These are phyloP conservation scores for Arthrinium puccinioides DNA, from an alignment of 2,329 filamentous ascomycete species.

Conservation along the genomic window DNA sequence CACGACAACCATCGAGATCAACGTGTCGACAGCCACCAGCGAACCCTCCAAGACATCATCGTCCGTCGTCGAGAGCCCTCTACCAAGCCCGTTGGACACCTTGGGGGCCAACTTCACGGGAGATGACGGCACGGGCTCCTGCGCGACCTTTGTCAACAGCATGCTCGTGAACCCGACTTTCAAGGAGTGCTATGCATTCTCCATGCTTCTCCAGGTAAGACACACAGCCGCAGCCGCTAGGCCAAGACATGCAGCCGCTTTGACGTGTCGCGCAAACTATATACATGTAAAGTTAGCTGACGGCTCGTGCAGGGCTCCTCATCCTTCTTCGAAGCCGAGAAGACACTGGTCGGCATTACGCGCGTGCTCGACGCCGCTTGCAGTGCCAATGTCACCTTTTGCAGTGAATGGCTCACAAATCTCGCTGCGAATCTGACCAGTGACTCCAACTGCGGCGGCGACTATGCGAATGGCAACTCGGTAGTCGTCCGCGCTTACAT, in stretches of 20 bases:
- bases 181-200: constrained; percentile 72
- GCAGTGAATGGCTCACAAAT: constrained; percentile 54
- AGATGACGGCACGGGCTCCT: constrained; percentile 39
- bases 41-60: constrained; percentile 12
- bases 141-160: constrained; percentile 59
- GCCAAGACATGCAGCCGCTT: too few relatives aligned
- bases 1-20: constrained; percentile 24
- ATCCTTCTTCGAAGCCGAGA: constrained; percentile 74
- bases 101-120: constrained; percentile 55
- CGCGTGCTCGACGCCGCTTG: constrained; percentile 76
- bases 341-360: constrained; percentile 64
- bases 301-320: constrained; percentile 80
- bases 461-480: constrained; percentile 60
- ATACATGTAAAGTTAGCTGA: too few relatives aligned
- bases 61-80: constrained; percentile 27
- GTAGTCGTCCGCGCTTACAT: constrained; percentile 67
- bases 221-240: too few relatives aligned
- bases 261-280: too few relatives aligned
- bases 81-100: constrained; percentile 63
- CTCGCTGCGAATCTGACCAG: constrained; percentile 60
- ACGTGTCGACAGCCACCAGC: constrained; percentile 20
- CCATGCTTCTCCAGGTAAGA: constrained; percentile 70
- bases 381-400: constrained; percentile 56
- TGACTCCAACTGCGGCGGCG: constrained; percentile 59
- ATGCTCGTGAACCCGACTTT: constrained; percentile 63